These are phyloP conservation scores for Odontarrhena argentea DNA, from an alignment of 345 rosid species.

Conservation along the genomic window DNA sequence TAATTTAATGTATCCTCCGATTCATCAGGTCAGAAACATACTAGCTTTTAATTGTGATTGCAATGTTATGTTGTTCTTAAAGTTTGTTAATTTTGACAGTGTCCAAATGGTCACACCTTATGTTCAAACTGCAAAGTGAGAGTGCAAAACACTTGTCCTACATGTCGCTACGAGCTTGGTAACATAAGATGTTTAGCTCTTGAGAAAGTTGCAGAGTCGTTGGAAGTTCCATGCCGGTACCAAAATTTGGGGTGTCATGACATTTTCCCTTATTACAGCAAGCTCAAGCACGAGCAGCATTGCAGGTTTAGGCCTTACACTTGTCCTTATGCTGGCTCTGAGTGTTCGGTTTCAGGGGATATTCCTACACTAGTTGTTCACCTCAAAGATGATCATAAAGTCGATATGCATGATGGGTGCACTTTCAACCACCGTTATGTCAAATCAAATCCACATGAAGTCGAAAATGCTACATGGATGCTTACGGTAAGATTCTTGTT, in stretches of 20 bases:
- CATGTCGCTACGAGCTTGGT: slow-evolving; percentile 89
- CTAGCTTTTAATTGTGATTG: not conserved
- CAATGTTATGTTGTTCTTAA: slow-evolving; percentile 12
- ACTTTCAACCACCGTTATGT: slow-evolving; percentile 93
- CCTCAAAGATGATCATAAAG: slow-evolving; percentile 86
- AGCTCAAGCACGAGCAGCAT: slow-evolving; percentile 80
- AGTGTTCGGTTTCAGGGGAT: slow-evolving; percentile 84
- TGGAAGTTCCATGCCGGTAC: slow-evolving; percentile 85
- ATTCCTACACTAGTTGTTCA: slow-evolving; percentile 69
- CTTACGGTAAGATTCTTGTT: slow-evolving; percentile 61
- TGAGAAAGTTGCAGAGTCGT: slow-evolving; percentile 88
- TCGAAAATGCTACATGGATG: slow-evolving; percentile 98
- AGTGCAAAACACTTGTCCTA: slow-evolving; percentile 79
- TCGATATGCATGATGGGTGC: slow-evolving; percentile 92
- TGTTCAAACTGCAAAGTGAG: slow-evolving; percentile 82
- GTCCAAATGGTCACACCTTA: slow-evolving; percentile 91
- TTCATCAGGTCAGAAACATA: slow-evolving; percentile 62
- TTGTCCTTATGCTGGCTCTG: slow-evolving; percentile 94
- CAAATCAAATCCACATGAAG: slow-evolving; percentile 81
- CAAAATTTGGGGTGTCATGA: slow-evolving; percentile 76
- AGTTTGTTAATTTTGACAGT: slow-evolving; percentile 45
- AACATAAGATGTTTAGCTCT: slow-evolving; percentile 90
- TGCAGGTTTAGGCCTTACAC: slow-evolving; percentile 79
- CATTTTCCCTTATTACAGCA: slow-evolving; percentile 82
- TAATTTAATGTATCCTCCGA: slow-evolving; percentile 83